Evolutionary conservation across 352 stramenopile genomes (phyloP).

Genomic region (Globisporangium alternatum): DNA sequence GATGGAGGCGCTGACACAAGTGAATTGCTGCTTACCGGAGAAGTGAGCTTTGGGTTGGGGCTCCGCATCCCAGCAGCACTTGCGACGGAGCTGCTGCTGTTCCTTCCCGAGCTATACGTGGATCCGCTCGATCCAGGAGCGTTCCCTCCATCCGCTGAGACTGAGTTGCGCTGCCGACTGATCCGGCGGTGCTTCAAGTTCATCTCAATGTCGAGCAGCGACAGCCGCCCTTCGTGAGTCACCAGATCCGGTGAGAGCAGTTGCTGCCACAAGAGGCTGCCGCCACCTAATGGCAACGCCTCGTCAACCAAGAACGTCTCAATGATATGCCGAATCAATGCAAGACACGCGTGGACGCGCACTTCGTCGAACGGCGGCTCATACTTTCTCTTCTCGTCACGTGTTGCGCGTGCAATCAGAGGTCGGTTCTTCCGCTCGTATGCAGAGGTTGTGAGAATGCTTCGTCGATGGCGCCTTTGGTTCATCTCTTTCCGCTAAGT

Average conservation of each 20-base stretch:
- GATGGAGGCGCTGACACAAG: not conserved
- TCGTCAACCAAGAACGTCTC: conserved; percentile 55
- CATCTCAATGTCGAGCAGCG: conserved; percentile 53
- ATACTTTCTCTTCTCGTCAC: not conserved
- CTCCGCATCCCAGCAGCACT: conserved; percentile 19
- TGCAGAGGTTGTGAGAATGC: conserved; percentile 6
- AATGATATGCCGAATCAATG: conserved; percentile 48
- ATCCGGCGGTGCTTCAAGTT: conserved; percentile 49
- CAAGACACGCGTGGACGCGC: conserved; percentile 53
- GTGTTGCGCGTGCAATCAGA: not conserved
- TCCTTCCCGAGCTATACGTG: conserved; percentile 1
- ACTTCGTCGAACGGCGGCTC: conserved; percentile 39
- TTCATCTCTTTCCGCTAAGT: conserved; percentile 11
- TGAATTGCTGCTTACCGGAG: conserved; percentile 1
- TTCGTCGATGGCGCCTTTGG: conserved; percentile 6
- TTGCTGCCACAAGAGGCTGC: conserved; percentile 25
- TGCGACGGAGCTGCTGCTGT: conserved; percentile 11
- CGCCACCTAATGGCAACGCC: not conserved
- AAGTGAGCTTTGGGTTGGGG: conserved; percentile 21
- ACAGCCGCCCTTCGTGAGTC: conserved; percentile 33
- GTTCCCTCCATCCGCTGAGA: conserved; percentile 7
- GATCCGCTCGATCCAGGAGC: not conserved
- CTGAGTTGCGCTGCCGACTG: conserved; percentile 31
- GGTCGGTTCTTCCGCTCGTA: not conserved
- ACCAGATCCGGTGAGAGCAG: conserved; percentile 55